Evolutionary conservation across 139 green algal species (phyloP), one percentile per base, ranked within the genome.

Genomic region (Pleodorina starrii): DNA sequence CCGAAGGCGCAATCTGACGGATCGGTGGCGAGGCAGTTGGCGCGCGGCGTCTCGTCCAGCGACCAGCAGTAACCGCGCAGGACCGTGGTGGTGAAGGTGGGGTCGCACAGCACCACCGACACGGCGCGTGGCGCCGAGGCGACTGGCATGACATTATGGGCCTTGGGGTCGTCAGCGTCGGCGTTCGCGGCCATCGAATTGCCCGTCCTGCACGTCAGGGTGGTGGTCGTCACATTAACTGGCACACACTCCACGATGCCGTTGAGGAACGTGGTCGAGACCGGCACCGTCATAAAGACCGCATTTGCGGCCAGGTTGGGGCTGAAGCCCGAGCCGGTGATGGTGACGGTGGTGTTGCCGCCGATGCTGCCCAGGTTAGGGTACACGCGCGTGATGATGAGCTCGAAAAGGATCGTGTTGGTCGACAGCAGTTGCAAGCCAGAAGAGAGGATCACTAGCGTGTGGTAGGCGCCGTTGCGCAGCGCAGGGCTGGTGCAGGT

Each of bases 321-420:
- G 51, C 40, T 71, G 88, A 93, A 93, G 43, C 91, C 91, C 7
- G 60, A 29, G 32, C 87, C 91, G 16, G 32, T 78, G n/a, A 93
- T 90, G 21, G 71, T 84, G 27, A 93, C 14, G 19, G 36, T 42
- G 4, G 87, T 87, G 76, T 84, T 84, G 42, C 91, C 91, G 27
- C 77, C 91, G 14, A 90, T 85, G 88, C 78, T 90, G 66, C 91
- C 91, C 12, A 68, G 38, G 43, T 75, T 32, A 5, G 91, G 87
- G 0, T 44, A 72, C 5, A 92, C 68, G 23, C 25, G 40, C n/a
- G 83, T 87, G 44, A 92, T 66, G 27, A 69, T 11, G 16, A 90
- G 19, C 11, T 85, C 81, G 21, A 84, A 87, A 25, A n/a, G 36
- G 42, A 90, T 51, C 19, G 77, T 27, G 2, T 77, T 9, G 0